These are phyloP conservation scores for Isoetes taiwanensis DNA, from an alignment of 75 land plant species.

Conservation along the genomic window DNA sequence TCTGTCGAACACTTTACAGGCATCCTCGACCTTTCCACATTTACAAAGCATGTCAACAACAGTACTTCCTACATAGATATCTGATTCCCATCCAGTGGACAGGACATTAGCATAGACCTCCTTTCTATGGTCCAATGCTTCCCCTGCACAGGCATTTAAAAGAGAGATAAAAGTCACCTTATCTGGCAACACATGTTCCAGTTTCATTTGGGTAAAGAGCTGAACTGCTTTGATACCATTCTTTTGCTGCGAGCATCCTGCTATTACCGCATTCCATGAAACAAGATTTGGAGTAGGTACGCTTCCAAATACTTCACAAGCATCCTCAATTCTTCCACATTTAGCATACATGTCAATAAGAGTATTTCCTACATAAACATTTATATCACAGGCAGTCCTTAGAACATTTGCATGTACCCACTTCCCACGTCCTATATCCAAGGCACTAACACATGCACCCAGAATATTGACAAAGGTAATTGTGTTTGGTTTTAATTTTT, in stretches of 20 bases:
- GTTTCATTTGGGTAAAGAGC: constrained; percentile 32
- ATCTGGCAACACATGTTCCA: constrained; percentile 29
- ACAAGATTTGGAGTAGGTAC: constrained; percentile 21
- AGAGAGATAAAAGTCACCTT: constrained; percentile 27
- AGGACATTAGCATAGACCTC: constrained; percentile 25
- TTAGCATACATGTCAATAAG: constrained; percentile 46
- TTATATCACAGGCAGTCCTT: constrained; percentile 10
- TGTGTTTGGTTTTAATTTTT: constrained; percentile 16
- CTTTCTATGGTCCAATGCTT: constrained; percentile 7
- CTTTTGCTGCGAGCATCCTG: constrained; percentile 22
- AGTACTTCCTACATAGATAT: constrained; percentile 24
- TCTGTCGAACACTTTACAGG: constrained; percentile 20
- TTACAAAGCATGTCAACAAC: constrained; percentile 43
- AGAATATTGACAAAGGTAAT: constrained; percentile 28
- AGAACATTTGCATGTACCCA: constrained; percentile 26
- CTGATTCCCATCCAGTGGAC: constrained; percentile 10
- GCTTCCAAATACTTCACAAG: constrained; percentile 20
- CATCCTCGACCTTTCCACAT: constrained; percentile 23
- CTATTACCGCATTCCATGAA: constrained; percentile 53
- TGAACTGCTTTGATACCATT: constrained; percentile 21
- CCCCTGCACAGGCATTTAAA: constrained; percentile 38
- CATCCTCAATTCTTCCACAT: constrained; percentile 23
- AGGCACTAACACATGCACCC: constrained; percentile 29
- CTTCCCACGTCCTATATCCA: constrained; percentile 20
- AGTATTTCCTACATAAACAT: constrained; percentile 25